These are phyloP conservation scores for Syzygium oleosum DNA, from an alignment of 345 rosid species.

Conservation along the genomic window DNA sequence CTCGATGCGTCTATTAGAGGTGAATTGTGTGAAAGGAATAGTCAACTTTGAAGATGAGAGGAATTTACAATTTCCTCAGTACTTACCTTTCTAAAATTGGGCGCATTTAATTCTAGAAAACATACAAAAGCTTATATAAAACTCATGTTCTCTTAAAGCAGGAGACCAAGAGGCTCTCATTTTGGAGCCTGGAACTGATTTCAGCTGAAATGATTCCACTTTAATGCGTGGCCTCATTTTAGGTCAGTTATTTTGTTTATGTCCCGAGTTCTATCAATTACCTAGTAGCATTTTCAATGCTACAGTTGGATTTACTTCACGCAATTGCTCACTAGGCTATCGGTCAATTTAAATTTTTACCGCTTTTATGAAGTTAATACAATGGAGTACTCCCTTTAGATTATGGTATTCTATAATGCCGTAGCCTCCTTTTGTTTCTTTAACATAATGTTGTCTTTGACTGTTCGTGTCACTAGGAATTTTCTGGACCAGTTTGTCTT, in stretches of 20 bases:
- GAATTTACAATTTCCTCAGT: conserved; percentile 46
- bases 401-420: background rate
- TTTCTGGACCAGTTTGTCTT: background rate
- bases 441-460: background rate
- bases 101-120: conserved; percentile 51
- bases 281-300: conserved; percentile 51
- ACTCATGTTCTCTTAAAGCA: conserved; percentile 99
- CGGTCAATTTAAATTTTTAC: background rate
- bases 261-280: conserved; percentile 42
- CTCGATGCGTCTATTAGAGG: background rate
- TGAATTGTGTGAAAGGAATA: background rate
- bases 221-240: conserved; percentile 98
- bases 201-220: conserved; percentile 98
- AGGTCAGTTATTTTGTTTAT: conserved; percentile 96
- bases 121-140: conserved; percentile 73
- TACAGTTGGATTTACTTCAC: conserved; percentile 11
- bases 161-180: conserved; percentile 96
- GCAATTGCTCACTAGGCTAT: background rate
- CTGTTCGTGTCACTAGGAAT: background rate
- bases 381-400: background rate
- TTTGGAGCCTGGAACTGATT: conserved; percentile 93
- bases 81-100: conserved; percentile 57
- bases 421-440: background rate
- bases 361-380: background rate
- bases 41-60: conserved; percentile 18